These are phyloP conservation scores for Sclerotinia borealis DNA, from an alignment of 2,329 filamentous ascomycete genomes.

Conservation along the genomic window DNA sequence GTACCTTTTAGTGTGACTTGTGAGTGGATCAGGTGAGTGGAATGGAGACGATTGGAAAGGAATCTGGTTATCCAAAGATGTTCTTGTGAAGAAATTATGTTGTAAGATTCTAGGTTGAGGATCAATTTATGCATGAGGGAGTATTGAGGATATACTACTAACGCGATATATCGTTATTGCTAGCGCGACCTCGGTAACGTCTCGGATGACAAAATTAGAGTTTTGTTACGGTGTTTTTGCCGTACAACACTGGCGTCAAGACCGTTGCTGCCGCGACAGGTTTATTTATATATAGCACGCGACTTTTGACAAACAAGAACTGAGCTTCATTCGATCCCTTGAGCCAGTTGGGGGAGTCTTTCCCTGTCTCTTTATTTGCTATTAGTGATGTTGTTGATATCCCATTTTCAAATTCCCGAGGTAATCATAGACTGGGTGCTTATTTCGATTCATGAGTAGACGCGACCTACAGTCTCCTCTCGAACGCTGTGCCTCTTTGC, in stretches of 20 bases:
- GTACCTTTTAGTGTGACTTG: no score
- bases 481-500: not conserved
- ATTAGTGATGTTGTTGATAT: not conserved
- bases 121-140: no score
- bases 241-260: not conserved
- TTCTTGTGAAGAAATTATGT: no score
- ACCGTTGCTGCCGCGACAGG: not conserved
- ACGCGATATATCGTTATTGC: not conserved
- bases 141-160: no score
- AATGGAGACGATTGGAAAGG: no score
- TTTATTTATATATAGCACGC: not conserved
- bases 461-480: not conserved
- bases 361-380: not conserved
- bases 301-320: not conserved
- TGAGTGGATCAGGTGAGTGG: no score
- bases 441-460: not conserved
- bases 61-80: no score
- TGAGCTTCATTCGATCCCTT: not conserved
- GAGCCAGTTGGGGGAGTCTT: no score
- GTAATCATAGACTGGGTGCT: not conserved
- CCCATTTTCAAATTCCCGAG: not conserved
- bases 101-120: no score
- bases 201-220: not conserved
- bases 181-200: not conserved
- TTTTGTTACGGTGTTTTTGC: not conserved